Evolutionary conservation across 2,329 filamentous ascomycete species (phyloP), one percentile per base, ranked within the genome.

Genomic region (Remersonia thermophila): DNA sequence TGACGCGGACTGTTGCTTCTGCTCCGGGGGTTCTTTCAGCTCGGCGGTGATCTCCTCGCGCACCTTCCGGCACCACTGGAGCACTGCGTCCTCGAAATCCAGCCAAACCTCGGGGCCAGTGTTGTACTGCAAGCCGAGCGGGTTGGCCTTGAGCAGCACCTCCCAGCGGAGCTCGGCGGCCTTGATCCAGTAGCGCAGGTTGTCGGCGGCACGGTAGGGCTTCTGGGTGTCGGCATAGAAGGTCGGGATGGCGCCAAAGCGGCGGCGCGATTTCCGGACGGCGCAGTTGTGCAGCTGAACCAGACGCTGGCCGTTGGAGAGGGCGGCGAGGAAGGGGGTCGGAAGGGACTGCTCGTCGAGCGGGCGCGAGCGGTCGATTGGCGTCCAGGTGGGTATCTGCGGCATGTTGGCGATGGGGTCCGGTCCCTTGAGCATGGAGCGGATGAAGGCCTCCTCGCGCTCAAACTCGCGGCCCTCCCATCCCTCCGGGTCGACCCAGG

Each of bases 111-210:
- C 67, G 1, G 69, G 69, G 33, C 73, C 68, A 41, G 69, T 79
- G 52, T 79, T 80, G 53, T 87, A 81, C 15, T 94, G 87, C 7
- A 95, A 72, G 18, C 80, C 85, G 59, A 93, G 79, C 15, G 89
- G 84, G 52, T 95, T 85, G 36, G 94, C 69, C 44, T 80, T 74
- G 35, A 96, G 66, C 47, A 82, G 72, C 27, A 87, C 73, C 59
- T 96, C 91, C 79, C 89, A 98, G 37, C 91, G 77, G 40, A 96
- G 67, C 61, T 98, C 87, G 7, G 87, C 86, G 1, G 89, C 91
- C 63, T 98, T 98, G 59, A 83, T 73, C 89, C 91, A 98, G 65
- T 82, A 98, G 28, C 86, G 76, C 43, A 98, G 68, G 56, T 98
- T 98, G 49, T 98, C 91, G 3, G 87, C 85, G 44, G 80, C 80